These are phyloP conservation scores for Lasiodiplodia sp. DNA, from an alignment of 2,329 filamentous ascomycete species.

Conservation along the genomic window DNA sequence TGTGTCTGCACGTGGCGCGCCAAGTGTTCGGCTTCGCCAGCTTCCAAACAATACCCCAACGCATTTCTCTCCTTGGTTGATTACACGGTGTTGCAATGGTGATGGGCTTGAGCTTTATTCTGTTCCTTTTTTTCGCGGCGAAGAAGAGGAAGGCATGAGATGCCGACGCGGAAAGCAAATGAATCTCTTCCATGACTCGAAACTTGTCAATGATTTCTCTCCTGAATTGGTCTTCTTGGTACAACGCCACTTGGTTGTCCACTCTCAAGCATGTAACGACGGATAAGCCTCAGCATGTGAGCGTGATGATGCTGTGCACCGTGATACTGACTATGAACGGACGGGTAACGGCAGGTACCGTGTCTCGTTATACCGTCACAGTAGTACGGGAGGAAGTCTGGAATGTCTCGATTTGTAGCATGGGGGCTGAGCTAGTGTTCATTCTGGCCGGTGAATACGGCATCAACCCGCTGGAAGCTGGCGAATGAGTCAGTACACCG, in stretches of 20 bases:
- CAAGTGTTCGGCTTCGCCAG: neutral
- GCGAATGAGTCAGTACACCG: no score
- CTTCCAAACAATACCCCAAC: constrained; percentile 24
- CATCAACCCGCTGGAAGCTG: no score
- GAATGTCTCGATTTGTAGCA: no score
- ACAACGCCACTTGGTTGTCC: no score
- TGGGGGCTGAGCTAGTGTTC: no score
- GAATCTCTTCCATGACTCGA: neutral
- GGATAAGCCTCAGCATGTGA: no score
- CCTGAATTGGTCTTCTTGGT: neutral
- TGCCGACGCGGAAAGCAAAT: constrained; percentile 1
- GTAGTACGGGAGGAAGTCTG: no score
- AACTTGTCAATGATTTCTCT: neutral
- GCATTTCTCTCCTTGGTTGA: constrained; percentile 21
- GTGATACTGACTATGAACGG: neutral
- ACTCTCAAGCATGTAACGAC: no score
- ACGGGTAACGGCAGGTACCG: neutral
- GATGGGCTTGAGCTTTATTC: neutral
- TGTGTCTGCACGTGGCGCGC: neutral
- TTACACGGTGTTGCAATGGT: constrained; percentile 18
- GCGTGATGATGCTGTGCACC: neutral
- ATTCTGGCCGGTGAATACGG: no score
- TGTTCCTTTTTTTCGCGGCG: neutral
- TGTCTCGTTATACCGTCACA: no score
- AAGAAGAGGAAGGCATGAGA: constrained; percentile 6